Percentiles rank a stretch among this genome's conserved stretches.
Evolutionary conservation across 305 asterid species (phyloP).

Genomic region (Ilex paraguariensis): DNA sequence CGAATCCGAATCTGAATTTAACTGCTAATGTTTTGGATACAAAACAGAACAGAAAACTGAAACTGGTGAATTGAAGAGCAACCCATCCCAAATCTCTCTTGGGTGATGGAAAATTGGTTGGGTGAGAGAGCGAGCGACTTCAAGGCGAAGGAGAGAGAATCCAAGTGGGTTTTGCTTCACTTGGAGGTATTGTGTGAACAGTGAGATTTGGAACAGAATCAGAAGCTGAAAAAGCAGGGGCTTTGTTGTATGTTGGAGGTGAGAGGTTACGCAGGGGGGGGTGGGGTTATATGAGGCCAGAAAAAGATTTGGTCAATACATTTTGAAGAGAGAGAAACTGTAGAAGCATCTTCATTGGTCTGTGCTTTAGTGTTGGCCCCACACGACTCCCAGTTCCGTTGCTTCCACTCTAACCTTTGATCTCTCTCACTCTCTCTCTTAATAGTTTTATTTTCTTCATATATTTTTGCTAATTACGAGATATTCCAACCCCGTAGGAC

Average conservation of each 20-base stretch:
- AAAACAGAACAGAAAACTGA: background rate
- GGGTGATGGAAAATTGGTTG: background rate
- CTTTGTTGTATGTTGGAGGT: background rate
- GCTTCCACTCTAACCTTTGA: conserved; percentile 41
- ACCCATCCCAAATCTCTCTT: conserved; percentile 15
- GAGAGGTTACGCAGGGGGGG: background rate
- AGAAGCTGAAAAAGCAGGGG: background rate
- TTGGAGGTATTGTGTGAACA: background rate
- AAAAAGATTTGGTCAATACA: conserved; percentile 19
- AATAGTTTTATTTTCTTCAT: too few relatives aligned
- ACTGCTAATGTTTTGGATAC: background rate
- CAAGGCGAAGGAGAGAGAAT: background rate
- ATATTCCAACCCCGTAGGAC: too few relatives aligned
- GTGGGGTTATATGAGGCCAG: conserved; percentile 25
- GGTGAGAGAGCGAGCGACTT: conserved; percentile 29
- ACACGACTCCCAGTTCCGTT: conserved; percentile 35
- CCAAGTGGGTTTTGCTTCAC: background rate
- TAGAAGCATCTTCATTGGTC: conserved; percentile 34
- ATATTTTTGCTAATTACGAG: too few relatives aligned
- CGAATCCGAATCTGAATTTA: background rate
- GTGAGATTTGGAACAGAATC: conserved; percentile 9
- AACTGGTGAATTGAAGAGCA: background rate
- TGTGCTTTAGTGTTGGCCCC: conserved; percentile 31
- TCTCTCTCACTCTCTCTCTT: background rate
- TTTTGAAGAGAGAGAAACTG: conserved; percentile 1